A percentile compares a stretch with the other conserved stretches of the same genome.
These are phyloP conservation scores for Blastobotrys indianensis DNA, from an alignment of 1,139 yeast species.

Conservation along the genomic window DNA sequence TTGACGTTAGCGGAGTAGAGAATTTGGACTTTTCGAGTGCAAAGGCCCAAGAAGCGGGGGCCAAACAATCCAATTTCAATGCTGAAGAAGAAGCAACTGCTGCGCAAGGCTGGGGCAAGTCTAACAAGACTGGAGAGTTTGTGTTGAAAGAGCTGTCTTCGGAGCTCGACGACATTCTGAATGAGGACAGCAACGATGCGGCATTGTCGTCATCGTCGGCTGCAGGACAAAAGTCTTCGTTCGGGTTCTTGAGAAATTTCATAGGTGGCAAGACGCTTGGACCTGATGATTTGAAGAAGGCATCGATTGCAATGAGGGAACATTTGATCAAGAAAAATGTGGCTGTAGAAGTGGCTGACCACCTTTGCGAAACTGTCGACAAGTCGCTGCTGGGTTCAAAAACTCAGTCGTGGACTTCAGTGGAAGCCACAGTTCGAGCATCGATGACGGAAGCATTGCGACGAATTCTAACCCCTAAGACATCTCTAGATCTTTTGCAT, in stretches of 20 bases:
- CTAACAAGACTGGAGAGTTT: slow-evolving; percentile 44
- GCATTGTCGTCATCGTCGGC: background rate
- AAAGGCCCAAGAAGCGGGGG: slow-evolving; percentile 22
- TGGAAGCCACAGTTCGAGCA: slow-evolving; percentile 53
- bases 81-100: slow-evolving; percentile 40
- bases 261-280: slow-evolving; percentile 58
- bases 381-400: slow-evolving; percentile 57
- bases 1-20: slow-evolving; percentile 37
- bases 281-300: slow-evolving; percentile 40
- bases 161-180: slow-evolving; percentile 42
- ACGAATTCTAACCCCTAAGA: slow-evolving; percentile 83
- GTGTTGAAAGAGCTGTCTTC: slow-evolving; percentile 44
- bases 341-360: slow-evolving; percentile 53
- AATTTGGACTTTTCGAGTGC: slow-evolving; percentile 40
- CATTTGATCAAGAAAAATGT: slow-evolving; percentile 48
- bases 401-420: slow-evolving; percentile 60
- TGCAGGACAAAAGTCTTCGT: slow-evolving; percentile 20
- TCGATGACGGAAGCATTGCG: slow-evolving; percentile 73
- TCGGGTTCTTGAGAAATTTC: slow-evolving; percentile 50
- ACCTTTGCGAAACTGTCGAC: slow-evolving; percentile 53
- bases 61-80: slow-evolving; percentile 30
- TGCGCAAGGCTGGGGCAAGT: slow-evolving; percentile 38
- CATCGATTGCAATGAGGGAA: slow-evolving; percentile 41
- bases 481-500: slow-evolving; percentile 79
- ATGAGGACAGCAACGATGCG: slow-evolving; percentile 13